Evolutionary conservation across 108 stramenopile genomes (phyloP), one percentile per base, ranked within the genome.

Genomic region (Aurantiochytrium sp.): DNA sequence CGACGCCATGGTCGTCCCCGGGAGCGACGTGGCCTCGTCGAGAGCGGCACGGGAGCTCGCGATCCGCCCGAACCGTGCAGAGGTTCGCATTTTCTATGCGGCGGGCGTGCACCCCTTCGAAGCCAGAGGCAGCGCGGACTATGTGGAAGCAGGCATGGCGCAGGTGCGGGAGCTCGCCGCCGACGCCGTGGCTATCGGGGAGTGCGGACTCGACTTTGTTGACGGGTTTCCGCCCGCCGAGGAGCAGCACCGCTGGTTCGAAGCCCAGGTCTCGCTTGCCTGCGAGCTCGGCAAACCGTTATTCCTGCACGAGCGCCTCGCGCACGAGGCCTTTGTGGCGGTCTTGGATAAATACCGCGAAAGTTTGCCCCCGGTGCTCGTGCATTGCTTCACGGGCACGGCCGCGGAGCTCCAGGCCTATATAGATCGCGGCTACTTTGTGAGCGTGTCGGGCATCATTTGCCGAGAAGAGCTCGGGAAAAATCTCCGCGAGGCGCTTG

Each of bases 301-400:
- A n/a, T 87, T 69, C 30, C 87, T 87, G 1, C 87, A 87, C 30
- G 52, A 54, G 39, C 36, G 87, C 4, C 24, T 27, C n/a, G 87
- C 87, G 15, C 87, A 87, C 34, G 68, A 59, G 21, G 59, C 12
- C 21, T 87, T 87, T 30, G 6, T 87, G 15, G 65, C 22, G 6
- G 32, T 73, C 32, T 27, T 87, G 41, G 45, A 48, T 21, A 37
- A 81, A 3, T 48, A 22, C 24, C 6, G 17, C 12, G 0, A 12
- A 2, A 48, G 6, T 6, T 24, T 81, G 10, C 73, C 73, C 0
- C 87, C 87, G 10, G 36, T 36, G 22, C 21, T 87, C 22, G 87
- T 87, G 48, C 87, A 87, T 73, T 87, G 87, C 34, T 87, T 87
- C 68, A 87, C 87, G 19, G 87, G 59, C 27, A 87, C 15, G 19